Evolutionary conservation across 331 rosid species (phyloP), one percentile per base, ranked within the genome.

Genomic region (Telfairia occidentalis): DNA sequence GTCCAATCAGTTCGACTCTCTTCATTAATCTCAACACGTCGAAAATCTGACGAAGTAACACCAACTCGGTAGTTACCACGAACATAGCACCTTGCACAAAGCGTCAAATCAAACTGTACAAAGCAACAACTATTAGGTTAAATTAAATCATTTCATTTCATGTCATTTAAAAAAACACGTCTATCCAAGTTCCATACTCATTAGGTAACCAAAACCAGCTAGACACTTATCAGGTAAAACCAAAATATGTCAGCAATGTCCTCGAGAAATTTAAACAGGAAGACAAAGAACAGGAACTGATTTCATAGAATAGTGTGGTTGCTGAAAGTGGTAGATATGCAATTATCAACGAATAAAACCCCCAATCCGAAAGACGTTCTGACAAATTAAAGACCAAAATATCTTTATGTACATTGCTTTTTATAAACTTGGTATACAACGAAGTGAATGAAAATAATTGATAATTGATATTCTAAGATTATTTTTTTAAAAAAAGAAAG

Each of bases 51-150:
- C 54, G 96, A 90, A 77, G 66, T 88, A 73, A 89, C 87, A 71
- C 96, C 97, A 55, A 88, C 86, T 75, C 88, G 84, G 81, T 92
- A 91, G 83, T 90, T 95, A 28, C 97, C 96, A 2, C 97, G 97
- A 67, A 95, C 97, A 80, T 87, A 95, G 82, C 99, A 95, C 80
- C 96, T 87, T 64, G 99, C 99, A 83, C 99, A 95, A 9, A 95
- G 88, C 57, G 96, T 95, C 90, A 85, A 83, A 74, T 86, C 86
- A 81, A 90, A 81, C 99, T 94, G 88, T 40, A 37, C 42, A 70
- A 71, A 73, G 53, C 48, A 9, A 26, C 29, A 24, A 26, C 57
- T 57, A 69, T 15, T 42, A 13, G 1, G 13, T 13, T 23, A 69
- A 40, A 67, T 42, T 40, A 23, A 40, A 42, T 24, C 30, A 4